Base-by-base conservation (phyloP, 202 grass and related monocot species). In the Tripidium arundinaceum region DNA sequence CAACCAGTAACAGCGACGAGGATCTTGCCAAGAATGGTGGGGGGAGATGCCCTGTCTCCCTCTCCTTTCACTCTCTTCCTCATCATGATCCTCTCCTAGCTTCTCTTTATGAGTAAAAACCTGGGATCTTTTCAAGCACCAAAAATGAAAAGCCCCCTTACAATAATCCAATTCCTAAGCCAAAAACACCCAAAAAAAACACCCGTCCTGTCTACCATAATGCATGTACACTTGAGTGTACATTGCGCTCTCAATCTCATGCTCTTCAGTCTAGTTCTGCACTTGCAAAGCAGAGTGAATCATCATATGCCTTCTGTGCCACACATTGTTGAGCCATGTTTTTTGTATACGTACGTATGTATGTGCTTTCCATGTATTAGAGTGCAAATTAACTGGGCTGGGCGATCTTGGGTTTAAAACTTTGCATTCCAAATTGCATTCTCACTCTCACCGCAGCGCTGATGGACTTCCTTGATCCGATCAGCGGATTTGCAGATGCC, bases 401-500 rank as follows among this genome's bases (percentile, higher is more conserved):
- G 22, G 62, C 7, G 58, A 18, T 22, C 38, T 28, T 66, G 34
- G 29, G 40, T 71, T 78, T 58, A 93, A 73, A 89, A 91, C 38
- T 47, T 87, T 21, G 86, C 79, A 24, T 49, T 91, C 93, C 86
- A 91, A 24, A 97, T 83, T 14, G 89, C 86, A 24, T 81, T 86
- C 47, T 81, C 79, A 43, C 72, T 79, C 81, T 97, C 93, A 1
- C 88, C 93, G 24, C 93, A 97, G 7, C 86, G 86, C 26, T 74
- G 83, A 77, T 97, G 90, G 55, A 97, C 93, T 58, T 97, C 90
- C 42, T 83, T 79, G 68, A 97, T 97, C 77, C 87, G 80, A 77
- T 97, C 88, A 0, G 89, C 86, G 5, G 93, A 91, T 85, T 97
- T 97, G 79, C 93, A 97, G 41, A 97, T 97, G 52, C 93, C 93